Base-by-base conservation (phyloP, 2,329 filamentous ascomycete species). In the Zymoseptoria pseudotritici region DNA sequence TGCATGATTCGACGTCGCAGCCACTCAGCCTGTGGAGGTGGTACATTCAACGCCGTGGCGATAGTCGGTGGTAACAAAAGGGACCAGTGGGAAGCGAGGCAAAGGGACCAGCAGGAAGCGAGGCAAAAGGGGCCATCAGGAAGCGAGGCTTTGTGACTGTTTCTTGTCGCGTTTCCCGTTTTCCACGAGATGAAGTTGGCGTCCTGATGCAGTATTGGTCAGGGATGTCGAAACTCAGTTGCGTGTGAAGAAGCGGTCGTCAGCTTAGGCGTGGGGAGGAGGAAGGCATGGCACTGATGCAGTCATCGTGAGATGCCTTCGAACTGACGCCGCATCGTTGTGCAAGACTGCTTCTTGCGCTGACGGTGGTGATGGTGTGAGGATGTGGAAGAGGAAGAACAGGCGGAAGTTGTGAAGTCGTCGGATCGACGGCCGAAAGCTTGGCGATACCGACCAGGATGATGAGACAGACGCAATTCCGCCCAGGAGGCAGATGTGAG, bases 141-240 rank as follows among this genome's bases (percentile, higher is more conserved):
- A 29, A 29, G 26, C 26, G 58, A 64, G 19, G 61, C 26, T 29
- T 9, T 59, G 36, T 59, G 53, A 4, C 24, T 54, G 5, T 61
- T 50, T 55, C 63, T 58, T 8, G 60, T 59, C 4, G 17, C 17
- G 10, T 46, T 42, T n/a, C 36, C 13, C 5, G 36, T 7, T 46
- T 46, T 17, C 17, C n/a, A 46, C 17, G 17, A 46, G 36, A 29
- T 46, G 36, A 4, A 46, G 36, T 46, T n/a, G 36, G 36, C 13
- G 36, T 46, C 2, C 5, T 17, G 36, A 46, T 29, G 26, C 26
- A 29, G 26, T 29, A 29, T 29, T 29, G 26, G 26, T 29, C 36
- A 13, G 63, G n/a, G 20, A 63, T 64, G 22, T 59, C 56, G 6
- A 63, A 64, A 24, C 8, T 57, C 20, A 1, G 56, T 11, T 52